These are phyloP conservation scores for Ligustrum vulgare DNA, from an alignment of 257 asterid genomes.

Conservation along the genomic window DNA sequence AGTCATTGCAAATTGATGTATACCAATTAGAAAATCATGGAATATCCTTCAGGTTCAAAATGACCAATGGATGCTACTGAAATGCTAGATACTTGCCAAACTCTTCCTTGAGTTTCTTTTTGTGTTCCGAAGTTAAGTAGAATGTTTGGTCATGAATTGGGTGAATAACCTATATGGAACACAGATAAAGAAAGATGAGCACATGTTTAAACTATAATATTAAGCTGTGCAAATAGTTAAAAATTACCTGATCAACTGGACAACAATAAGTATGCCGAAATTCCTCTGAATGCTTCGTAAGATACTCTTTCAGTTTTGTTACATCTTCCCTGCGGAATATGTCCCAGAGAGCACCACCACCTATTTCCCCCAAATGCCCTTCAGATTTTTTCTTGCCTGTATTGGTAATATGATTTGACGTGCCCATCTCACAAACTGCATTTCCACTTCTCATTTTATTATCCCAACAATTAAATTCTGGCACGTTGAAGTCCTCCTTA, in stretches of 20 bases:
- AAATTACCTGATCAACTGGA: slow-evolving; percentile 69
- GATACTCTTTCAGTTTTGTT: slow-evolving; percentile 70
- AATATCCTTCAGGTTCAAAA: background rate
- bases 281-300: slow-evolving; percentile 62
- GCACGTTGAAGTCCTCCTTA: background rate
- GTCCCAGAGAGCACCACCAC: slow-evolving; percentile 93
- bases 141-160: slow-evolving; percentile 93
- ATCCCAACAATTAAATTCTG: background rate
- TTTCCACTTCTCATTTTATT: background rate
- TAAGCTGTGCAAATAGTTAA: background rate
- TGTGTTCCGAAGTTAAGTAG: slow-evolving; percentile 76
- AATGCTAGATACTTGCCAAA: slow-evolving; percentile 48
- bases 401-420: background rate
- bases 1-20: slow-evolving; percentile 2
- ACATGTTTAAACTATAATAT: background rate
- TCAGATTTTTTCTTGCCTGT: background rate
- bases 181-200: slow-evolving; percentile 2
- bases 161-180: slow-evolving; percentile 67
- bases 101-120: slow-evolving; percentile 75
- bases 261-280: slow-evolving; percentile 84
- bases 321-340: slow-evolving; percentile 91
- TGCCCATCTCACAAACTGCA: slow-evolving; percentile 3
- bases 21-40: background rate
- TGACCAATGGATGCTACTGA: background rate
- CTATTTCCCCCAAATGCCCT: slow-evolving; percentile 32